Percentiles rank a stretch among this genome's conserved stretches.
Conservation (phyloP, 768 basidiomycete genomes). For the Hygrocybe coccinea region DNA sequence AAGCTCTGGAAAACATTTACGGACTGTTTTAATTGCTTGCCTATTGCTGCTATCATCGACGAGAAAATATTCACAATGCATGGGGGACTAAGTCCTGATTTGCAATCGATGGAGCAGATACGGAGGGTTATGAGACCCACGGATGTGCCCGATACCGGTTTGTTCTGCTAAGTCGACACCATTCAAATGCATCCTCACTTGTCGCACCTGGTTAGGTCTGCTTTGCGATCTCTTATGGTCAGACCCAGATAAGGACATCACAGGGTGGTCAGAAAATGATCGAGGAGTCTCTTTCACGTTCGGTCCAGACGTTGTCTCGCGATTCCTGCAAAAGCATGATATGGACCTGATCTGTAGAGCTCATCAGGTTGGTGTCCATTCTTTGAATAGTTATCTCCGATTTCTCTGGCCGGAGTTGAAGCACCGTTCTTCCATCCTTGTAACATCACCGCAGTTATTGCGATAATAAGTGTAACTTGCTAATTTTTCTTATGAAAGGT, state of each 20-base stretch:
- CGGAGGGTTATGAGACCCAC: constrained; percentile 98
- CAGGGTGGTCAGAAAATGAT: constrained; percentile 99
- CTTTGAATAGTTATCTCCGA: constrained; percentile 3
- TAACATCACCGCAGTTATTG: too few relatives aligned
- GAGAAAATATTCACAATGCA: constrained; percentile 99
- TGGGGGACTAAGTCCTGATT: constrained; percentile 92
- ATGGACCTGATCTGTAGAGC: constrained; percentile 99
- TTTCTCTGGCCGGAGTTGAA: constrained; percentile 1
- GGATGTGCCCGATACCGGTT: constrained; percentile 97
- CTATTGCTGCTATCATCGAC: constrained; percentile 98
- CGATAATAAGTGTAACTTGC: not conserved
- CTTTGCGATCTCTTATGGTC: constrained; percentile 98
- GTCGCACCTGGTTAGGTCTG: constrained; percentile 50
- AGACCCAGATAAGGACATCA: constrained; percentile 99
- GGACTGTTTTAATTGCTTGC: constrained; percentile 99
- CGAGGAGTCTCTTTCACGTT: constrained; percentile 98
- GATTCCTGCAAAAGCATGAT: constrained; percentile 99
- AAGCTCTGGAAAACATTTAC: constrained; percentile 99
- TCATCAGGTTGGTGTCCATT: constrained; percentile 70
- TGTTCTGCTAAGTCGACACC: constrained; percentile 18
- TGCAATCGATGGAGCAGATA: constrained; percentile 99
- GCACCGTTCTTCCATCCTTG: not conserved
- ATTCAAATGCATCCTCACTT: constrained; percentile 3
- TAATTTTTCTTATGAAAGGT: constrained; percentile 48
- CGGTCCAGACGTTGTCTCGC: constrained; percentile 94